A percentile compares a stretch with the other conserved stretches of the same genome.
Conservation (phyloP, 169 alveolate species). For the Plasmodium fragile region DNA sequence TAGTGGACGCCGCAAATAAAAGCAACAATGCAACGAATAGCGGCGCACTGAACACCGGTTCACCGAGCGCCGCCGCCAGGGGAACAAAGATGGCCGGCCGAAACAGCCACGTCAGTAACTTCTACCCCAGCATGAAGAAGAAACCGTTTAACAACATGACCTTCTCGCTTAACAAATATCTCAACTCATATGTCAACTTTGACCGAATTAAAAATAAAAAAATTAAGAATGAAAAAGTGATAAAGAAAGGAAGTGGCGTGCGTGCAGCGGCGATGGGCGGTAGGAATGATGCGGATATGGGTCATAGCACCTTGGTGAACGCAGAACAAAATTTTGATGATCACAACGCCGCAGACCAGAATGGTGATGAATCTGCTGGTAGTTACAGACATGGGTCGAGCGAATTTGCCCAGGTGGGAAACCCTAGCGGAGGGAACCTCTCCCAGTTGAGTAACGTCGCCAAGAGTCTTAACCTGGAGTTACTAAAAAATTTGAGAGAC, state of each 20-base stretch:
- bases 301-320: background rate
- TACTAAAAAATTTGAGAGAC: slow-evolving; percentile 6
- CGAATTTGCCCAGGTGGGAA: background rate
- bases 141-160: slow-evolving; percentile 32
- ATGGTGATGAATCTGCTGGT: background rate
- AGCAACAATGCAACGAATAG: background rate
- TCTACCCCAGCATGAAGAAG: slow-evolving; percentile 15
- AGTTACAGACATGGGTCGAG: background rate
- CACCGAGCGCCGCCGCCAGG: background rate
- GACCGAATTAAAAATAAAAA: slow-evolving; percentile 2
- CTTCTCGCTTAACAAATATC: slow-evolving; percentile 46
- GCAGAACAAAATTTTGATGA: background rate
- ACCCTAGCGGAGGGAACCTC: background rate
- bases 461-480: slow-evolving; percentile 16
- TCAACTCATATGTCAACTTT: slow-evolving; percentile 8
- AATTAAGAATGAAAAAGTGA: background rate
- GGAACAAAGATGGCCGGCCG: background rate
- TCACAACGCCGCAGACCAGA: background rate
- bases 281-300: background rate
- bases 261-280: background rate
- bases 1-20: background rate
- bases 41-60: background rate
- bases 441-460: background rate
- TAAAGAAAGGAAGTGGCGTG: background rate
- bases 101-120: background rate